Base-by-base conservation (phyloP, 345 rosid species). In the Litchi chinensis region DNA sequence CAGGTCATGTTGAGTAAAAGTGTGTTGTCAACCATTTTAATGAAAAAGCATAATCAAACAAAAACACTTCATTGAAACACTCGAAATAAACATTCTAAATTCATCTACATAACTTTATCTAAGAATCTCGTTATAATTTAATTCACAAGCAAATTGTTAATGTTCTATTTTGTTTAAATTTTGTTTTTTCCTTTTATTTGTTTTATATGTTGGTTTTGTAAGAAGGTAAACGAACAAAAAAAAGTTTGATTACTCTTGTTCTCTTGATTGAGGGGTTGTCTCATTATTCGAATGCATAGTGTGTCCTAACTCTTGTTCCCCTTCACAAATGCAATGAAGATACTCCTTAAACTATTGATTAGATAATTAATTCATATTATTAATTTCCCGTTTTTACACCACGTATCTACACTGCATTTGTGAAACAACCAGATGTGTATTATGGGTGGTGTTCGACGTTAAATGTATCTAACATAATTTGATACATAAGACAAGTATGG, bases 261-360 rank as follows among this genome's bases (percentile, higher is more conserved):
- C 13, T 41, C 71, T 68, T 43, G 56, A 54, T 50, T 21, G 72
- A 37, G 15, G 64, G 65, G 39, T 50, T 19, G 28, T 74, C 69
- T 54, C 24, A 73, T 75, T 75, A 60, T 60, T 41, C 76, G 22
- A 63, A 46, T 63, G 26, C 26, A 46, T 10, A 19, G 12, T 10
- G 57, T 63, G 32, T 73, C 52, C 40, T 54, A 71, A 71, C 44
- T 37, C n/a, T 56, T 72, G 65, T 72, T 63, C 41, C 48, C 76
- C 22, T 40, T 37, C 24, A 72, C 32, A 72, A 44, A 56, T 57
- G 65, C 76, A 72, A 71, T 32, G 6, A 11, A 37, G 19, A 22
- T 21, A 56, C 9, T 13, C 60, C 39, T 56, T 71, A 5, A 26
- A 15, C n/a, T 46, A 32, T 11, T 70, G 50, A 13, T 22, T 69